Percentiles rank a stretch among this genome's conserved stretches.
phyloP scores from a whole-genome alignment of 192 early-diverging fungal species.

The Coemansia sp. region DNA sequence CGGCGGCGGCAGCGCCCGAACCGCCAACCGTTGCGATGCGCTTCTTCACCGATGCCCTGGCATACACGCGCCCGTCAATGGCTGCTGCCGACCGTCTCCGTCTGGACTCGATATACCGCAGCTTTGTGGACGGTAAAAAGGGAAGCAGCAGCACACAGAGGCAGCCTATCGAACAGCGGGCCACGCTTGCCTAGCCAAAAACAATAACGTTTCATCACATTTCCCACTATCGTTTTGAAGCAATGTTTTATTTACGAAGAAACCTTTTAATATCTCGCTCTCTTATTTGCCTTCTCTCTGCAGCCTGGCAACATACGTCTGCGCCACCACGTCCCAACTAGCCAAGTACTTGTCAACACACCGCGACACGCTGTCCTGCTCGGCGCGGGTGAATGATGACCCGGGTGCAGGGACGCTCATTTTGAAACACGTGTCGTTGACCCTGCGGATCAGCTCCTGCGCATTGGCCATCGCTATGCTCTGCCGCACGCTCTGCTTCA shows the following conservation, averaged over 20 bases:
- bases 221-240: neutral
- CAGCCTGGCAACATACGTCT: constrained; percentile 70
- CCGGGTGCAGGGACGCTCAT: constrained; percentile 80
- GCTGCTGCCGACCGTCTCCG: constrained; percentile 19
- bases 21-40: neutral
- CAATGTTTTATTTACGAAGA: neutral
- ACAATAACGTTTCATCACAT: neutral
- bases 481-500: constrained; percentile 74
- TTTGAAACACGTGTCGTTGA: constrained; percentile 86
- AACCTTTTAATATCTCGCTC: neutral
- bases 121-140: constrained; percentile 55
- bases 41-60: constrained; percentile 34
- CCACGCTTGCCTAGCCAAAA: constrained; percentile 39
- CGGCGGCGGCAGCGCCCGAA: neutral
- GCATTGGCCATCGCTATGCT: constrained; percentile 81
- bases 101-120: constrained; percentile 44
- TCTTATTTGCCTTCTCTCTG: constrained; percentile 59
- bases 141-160: constrained; percentile 7
- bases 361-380: constrained; percentile 74
- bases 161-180: constrained; percentile 41
- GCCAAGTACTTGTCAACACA: constrained; percentile 91
- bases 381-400: constrained; percentile 62
- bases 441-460: constrained; percentile 82
- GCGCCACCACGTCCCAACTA: constrained; percentile 81
- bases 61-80: constrained; percentile 33